Conservation (phyloP, 257 asterid genomes). For the Rauvolfia tetraphylla region DNA sequence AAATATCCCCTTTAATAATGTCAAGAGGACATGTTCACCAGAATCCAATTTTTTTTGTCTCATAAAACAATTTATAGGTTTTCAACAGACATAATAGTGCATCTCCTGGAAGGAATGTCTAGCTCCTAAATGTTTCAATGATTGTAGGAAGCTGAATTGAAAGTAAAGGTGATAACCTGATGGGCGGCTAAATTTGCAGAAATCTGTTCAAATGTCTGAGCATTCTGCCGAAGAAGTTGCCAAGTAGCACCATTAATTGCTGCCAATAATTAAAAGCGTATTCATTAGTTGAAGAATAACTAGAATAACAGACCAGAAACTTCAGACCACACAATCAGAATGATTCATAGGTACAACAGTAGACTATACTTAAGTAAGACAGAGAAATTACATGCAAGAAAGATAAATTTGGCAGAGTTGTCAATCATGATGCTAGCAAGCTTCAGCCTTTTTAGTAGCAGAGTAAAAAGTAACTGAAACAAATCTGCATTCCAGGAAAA, state of each 20-base stretch:
- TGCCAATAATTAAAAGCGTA: constrained; percentile 21
- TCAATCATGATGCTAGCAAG: background rate
- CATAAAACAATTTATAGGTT: background rate
- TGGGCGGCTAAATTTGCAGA: constrained; percentile 58
- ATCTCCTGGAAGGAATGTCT: background rate
- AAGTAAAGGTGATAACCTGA: constrained; percentile 36
- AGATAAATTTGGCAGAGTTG: background rate
- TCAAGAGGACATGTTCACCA: no score
- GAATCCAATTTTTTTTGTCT: background rate
- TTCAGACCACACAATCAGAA: background rate
- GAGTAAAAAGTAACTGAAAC: background rate
- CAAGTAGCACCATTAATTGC: constrained; percentile 42
- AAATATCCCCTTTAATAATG: background rate
- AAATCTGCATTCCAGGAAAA: background rate
- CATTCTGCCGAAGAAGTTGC: constrained; percentile 71
- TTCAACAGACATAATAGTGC: background rate
- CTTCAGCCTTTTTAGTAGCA: no score
- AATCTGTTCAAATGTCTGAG: constrained; percentile 65
- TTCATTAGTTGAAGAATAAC: background rate
- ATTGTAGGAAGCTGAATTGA: background rate
- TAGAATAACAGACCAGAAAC: background rate
- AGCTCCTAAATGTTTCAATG: background rate
- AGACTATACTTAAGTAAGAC: background rate
- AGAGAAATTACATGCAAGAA: background rate
- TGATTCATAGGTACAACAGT: background rate